Conservation (phyloP, 176 grass and related monocot species). For the Olyra latifolia region DNA sequence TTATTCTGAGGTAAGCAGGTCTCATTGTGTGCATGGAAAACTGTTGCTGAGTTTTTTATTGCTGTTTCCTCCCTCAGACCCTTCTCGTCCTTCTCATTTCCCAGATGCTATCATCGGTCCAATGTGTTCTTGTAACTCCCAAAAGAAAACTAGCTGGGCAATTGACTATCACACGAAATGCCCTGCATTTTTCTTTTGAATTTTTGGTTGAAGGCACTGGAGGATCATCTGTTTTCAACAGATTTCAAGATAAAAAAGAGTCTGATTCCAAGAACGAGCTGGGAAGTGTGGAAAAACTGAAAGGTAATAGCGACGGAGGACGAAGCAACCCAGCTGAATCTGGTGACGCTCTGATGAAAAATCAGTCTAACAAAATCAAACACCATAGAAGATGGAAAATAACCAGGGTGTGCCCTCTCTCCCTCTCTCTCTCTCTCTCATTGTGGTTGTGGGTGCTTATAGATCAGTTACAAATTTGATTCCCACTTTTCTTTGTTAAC, state of each 20-base stretch:
- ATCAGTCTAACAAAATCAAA: slow-evolving; percentile 80
- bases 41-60: not conserved
- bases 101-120: slow-evolving; percentile 68
- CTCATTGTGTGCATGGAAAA: slow-evolving; percentile 10
- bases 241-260: slow-evolving; percentile 65
- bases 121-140: slow-evolving; percentile 87
- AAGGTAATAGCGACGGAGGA: slow-evolving; percentile 52
- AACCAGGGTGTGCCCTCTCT: slow-evolving; percentile 47
- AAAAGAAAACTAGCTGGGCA: slow-evolving; percentile 92
- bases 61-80: slow-evolving; percentile 15
- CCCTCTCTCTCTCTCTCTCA: not conserved
- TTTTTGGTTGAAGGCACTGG: slow-evolving; percentile 95
- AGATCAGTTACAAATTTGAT: slow-evolving; percentile 24
- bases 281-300: slow-evolving; percentile 55
- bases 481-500: slow-evolving; percentile 37
- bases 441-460: not conserved
- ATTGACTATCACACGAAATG: slow-evolving; percentile 65
- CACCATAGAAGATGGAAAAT: slow-evolving; percentile 94
- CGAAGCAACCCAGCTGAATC: slow-evolving; percentile 48
- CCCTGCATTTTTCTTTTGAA: slow-evolving; percentile 90
- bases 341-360: slow-evolving; percentile 49
- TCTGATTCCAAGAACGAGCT: slow-evolving; percentile 69
- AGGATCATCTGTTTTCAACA: slow-evolving; percentile 88
- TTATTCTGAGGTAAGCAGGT: slow-evolving; percentile 53
- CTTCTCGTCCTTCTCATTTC: slow-evolving; percentile 33